phyloP scores from a whole-genome alignment of 805 yeast species.

The Tetrapisispora iriomotensis region DNA sequence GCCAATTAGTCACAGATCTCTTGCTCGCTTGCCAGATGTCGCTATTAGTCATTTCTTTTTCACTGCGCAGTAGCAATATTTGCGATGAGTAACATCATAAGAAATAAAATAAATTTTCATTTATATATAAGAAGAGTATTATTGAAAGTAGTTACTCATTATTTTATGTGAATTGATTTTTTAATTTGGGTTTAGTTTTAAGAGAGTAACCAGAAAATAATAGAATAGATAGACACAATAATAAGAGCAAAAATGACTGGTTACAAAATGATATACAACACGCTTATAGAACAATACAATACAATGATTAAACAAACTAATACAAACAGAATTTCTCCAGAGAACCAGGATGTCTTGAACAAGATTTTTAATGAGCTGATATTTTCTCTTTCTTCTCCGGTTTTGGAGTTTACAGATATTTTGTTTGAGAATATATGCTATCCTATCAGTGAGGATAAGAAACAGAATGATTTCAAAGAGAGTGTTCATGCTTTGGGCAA shows the following conservation, averaged over 20 bases:
- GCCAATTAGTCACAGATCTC: too few relatives aligned
- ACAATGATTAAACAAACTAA: not conserved
- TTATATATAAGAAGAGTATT: too few relatives aligned
- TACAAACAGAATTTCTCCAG: not conserved
- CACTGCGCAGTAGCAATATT: too few relatives aligned
- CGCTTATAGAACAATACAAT: not conserved
- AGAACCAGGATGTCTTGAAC: slow-evolving; percentile 2
- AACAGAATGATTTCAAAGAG: not conserved
- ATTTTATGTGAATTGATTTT: too few relatives aligned
- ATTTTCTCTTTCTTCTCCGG: slow-evolving; percentile 15
- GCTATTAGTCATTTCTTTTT: too few relatives aligned
- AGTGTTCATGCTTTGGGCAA: slow-evolving; percentile 1
- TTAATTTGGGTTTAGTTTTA: too few relatives aligned
- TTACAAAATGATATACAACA: slow-evolving; percentile 1
- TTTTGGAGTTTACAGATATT: slow-evolving; percentile 20
- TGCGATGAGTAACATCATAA: too few relatives aligned
- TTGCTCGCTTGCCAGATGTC: too few relatives aligned
- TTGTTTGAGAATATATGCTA: slow-evolving; percentile 7
- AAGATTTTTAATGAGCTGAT: slow-evolving; percentile 9
- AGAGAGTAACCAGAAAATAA: too few relatives aligned
- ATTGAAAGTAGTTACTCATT: too few relatives aligned
- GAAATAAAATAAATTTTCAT: too few relatives aligned
- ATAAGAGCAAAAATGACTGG: slow-evolving; percentile 4
- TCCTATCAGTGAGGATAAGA: not conserved
- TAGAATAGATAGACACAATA: too few relatives aligned